Base-by-base conservation (phyloP, 139 green algal genomes). In the Chlamydomonas incerta region DNA sequence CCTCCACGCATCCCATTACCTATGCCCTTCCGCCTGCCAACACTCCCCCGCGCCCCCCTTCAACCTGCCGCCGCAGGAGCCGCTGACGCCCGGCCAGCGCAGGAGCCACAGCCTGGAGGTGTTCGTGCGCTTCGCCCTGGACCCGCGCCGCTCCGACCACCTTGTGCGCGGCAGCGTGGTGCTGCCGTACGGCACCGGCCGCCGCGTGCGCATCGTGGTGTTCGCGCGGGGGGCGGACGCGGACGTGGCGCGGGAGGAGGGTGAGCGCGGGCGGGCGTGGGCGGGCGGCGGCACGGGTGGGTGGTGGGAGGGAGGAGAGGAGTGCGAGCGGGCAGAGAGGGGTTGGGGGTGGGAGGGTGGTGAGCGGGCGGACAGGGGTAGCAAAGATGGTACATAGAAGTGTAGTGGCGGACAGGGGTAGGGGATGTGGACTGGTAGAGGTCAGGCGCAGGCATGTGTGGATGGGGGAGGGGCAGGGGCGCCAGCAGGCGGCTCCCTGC, bases 161-260 rank as follows among this genome's bases (percentile, higher is more conserved):
- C 91, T 93, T 63, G 93, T 98, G 35, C 91, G 96, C 1, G 96
- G 96, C 35, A 90, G 89, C 17, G 91, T 91, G 8, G 68, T 90
- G 73, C 91, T 98, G 75, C 96, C 96, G 0, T 89, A 97, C 82
- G 95, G 95, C 79, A 96, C 95, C 20, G 96, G 95, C 62, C 94
- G 94, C 73, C 60, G 52, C 0, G 72, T 95, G 41, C 87, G 93
- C 3, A 88, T 99, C 0, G 94, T 90, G 15, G 97, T 98, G 33
- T 99, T 99, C 93, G 96, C 95, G 4, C 90, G 93, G 72, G 91
- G 91, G 3, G 84, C 81, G 29, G 86, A 92, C 8, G 96, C 93
- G 28, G 91, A 96, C 37, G 89, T 88, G 14, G 96, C 96, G 17
- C 72, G 60, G 29, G 17, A 34, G 34, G 77, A 72, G 41, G 77